These are phyloP conservation scores for Solanum rostratum DNA, from an alignment of 257 asterid species.

Conservation along the genomic window DNA sequence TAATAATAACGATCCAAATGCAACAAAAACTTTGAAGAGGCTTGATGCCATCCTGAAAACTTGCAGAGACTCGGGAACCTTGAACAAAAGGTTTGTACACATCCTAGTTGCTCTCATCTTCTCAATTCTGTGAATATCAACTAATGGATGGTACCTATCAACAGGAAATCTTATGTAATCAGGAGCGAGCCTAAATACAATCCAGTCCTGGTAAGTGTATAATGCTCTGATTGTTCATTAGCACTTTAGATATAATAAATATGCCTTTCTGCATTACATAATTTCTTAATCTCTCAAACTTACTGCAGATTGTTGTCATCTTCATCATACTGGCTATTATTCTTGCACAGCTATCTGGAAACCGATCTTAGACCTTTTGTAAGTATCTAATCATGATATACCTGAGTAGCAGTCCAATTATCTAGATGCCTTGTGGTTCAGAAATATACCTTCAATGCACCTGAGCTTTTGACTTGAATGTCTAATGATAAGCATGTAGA, in stretches of 20 bases:
- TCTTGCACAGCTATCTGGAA: constrained; percentile 36
- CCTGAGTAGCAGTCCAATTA: neutral
- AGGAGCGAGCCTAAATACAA: constrained; percentile 39
- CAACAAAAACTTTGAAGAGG: constrained; percentile 52
- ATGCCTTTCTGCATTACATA: neutral
- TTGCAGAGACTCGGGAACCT: constrained; percentile 83
- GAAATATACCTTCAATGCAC: neutral
- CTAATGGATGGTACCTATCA: constrained; percentile 3
- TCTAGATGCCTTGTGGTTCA: neutral
- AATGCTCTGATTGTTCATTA: neutral
- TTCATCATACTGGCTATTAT: constrained; percentile 51
- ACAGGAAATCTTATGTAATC: constrained; percentile 69
- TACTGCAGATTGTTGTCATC: constrained; percentile 51
- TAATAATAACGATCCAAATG: constrained; percentile 70
- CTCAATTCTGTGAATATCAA: neutral
- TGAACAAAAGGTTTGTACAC: constrained; percentile 22
- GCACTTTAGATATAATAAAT: neutral
- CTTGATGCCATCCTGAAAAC: constrained; percentile 55
- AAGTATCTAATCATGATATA: constrained; percentile 11
- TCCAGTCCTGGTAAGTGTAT: constrained; percentile 44
- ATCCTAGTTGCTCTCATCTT: neutral
- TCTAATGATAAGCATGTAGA: neutral
- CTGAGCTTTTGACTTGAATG: neutral
- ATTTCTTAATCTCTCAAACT: constrained; percentile 9
- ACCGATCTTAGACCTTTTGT: constrained; percentile 25